A percentile compares a stretch with the other conserved stretches of the same genome.
These are phyloP conservation scores for Orbilia ellipsospora DNA, from an alignment of 2,329 filamentous ascomycete species.

Conservation along the genomic window DNA sequence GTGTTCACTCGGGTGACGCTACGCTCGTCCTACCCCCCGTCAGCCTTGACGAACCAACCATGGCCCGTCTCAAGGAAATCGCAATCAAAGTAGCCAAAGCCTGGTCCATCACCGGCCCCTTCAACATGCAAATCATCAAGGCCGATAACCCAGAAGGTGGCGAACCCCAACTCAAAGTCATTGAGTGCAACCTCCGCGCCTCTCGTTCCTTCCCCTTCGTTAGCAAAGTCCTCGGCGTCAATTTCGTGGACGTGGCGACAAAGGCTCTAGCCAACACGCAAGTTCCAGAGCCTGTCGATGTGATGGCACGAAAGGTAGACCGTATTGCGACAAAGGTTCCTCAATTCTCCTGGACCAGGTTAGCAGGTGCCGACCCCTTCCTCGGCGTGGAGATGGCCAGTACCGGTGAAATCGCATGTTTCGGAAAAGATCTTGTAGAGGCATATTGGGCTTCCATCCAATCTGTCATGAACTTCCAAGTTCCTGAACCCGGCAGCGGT, in stretches of 20 bases:
- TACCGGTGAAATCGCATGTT: conserved; percentile 98
- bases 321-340: conserved; percentile 98
- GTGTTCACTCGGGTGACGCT: conserved; percentile 97
- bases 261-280: conserved; percentile 87
- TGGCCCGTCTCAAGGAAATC: conserved; percentile 92
- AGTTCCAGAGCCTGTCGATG: conserved; percentile 84
- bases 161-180: conserved; percentile 86
- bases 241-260: conserved; percentile 96
- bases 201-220: conserved; percentile 98
- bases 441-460: conserved; percentile 98
- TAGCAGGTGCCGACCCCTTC: conserved; percentile 96
- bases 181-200: conserved; percentile 96
- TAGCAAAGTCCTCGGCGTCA: conserved; percentile 93
- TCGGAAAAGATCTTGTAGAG: conserved; percentile 93
- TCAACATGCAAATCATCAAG: conserved; percentile 99
- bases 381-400: conserved; percentile 97
- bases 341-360: conserved; percentile 98
- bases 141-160: conserved; percentile 79
- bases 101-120: conserved; percentile 96
- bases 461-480: conserved; percentile 98
- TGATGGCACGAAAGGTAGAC: conserved; percentile 88
- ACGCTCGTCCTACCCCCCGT: conserved; percentile 90
- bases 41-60: conserved; percentile 78
- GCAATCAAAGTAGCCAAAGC: conserved; percentile 95
- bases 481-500: conserved; percentile 93